Conservation (phyloP, 108 stramenopile species). For the Licmophora abbreviata region DNA sequence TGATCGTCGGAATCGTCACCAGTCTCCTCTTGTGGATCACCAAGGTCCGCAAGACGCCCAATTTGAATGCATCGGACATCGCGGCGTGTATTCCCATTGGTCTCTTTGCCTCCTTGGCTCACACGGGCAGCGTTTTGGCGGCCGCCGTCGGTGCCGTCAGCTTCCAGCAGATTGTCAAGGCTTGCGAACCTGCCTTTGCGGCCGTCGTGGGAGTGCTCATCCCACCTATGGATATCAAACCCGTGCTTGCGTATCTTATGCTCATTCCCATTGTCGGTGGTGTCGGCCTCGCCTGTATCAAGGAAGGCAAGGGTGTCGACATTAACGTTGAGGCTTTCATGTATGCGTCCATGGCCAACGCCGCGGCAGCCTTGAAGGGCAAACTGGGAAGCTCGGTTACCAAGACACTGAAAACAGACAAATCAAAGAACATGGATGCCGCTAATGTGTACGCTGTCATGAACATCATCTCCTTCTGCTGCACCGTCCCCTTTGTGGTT, state of each 20-base stretch:
- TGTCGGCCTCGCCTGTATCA: conserved; percentile 84
- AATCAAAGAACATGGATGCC: conserved; percentile 92
- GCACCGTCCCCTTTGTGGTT: conserved; percentile 86
- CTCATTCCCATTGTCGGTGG: conserved; percentile 91
- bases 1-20: conserved; percentile 68
- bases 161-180: conserved; percentile 97
- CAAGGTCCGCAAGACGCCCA: conserved; percentile 72
- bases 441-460: conserved; percentile 94
- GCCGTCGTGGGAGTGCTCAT: conserved; percentile 81
- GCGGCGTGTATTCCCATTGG: conserved; percentile 75
- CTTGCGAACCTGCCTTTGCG: conserved; percentile 93
- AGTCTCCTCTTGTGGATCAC: conserved; percentile 66
- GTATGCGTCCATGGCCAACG: conserved; percentile 88
- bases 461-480: conserved; percentile 86
- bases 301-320: conserved; percentile 86
- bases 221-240: conserved; percentile 79
- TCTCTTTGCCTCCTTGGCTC: conserved; percentile 62
- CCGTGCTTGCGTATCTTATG: conserved; percentile 76
- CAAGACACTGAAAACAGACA: conserved; percentile 71
- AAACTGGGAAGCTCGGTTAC: conserved; percentile 85
- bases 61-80: conserved; percentile 60
- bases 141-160: conserved; percentile 93
- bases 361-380: conserved; percentile 82
- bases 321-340: conserved; percentile 86
- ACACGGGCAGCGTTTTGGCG: conserved; percentile 77